Evolutionary conservation across 1,284 basidiomycete species (phyloP).

Genomic region (Ganoderma meredithae): DNA sequence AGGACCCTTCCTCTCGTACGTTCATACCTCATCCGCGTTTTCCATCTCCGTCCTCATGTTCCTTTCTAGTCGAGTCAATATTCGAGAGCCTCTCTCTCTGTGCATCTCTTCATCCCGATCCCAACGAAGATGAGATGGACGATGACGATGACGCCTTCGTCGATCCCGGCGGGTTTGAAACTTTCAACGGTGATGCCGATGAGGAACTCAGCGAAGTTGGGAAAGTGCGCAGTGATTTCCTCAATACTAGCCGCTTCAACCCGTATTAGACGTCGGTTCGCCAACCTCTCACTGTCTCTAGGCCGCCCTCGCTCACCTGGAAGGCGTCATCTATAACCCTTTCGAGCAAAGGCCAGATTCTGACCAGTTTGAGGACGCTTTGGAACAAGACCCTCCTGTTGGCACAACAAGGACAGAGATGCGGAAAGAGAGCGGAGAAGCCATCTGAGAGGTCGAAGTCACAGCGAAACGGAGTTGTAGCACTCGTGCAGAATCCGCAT

Average conservation of each 20-base stretch:
- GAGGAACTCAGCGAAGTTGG: conserved; percentile 85
- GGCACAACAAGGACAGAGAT: background rate
- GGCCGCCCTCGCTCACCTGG: conserved; percentile 79
- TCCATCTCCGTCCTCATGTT: background rate
- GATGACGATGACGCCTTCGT: conserved; percentile 60
- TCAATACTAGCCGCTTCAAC: conserved; percentile 79
- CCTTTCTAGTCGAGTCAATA: conserved; percentile 77
- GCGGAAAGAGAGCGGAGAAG: background rate
- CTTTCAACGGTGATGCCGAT: conserved; percentile 64
- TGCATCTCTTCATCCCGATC: conserved; percentile 90
- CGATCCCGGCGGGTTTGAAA: conserved; percentile 64
- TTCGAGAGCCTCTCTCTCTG: conserved; percentile 91
- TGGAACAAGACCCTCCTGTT: conserved; percentile 15
- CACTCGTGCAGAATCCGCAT: background rate
- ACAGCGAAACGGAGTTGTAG: background rate
- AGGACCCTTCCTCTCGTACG: conserved; percentile 66
- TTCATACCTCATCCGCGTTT: conserved; percentile 28
- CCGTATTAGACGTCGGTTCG: conserved; percentile 77
- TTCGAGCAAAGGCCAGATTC: conserved; percentile 35
- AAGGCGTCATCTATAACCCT: conserved; percentile 75
- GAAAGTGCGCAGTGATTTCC: conserved; percentile 93
- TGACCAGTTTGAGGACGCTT: conserved; percentile 37
- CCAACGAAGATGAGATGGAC: conserved; percentile 49
- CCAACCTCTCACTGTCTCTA: conserved; percentile 43
- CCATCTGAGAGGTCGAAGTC: background rate